Conservation (phyloP, 805 yeast genomes). For the Jamesozyma lodderae region DNA sequence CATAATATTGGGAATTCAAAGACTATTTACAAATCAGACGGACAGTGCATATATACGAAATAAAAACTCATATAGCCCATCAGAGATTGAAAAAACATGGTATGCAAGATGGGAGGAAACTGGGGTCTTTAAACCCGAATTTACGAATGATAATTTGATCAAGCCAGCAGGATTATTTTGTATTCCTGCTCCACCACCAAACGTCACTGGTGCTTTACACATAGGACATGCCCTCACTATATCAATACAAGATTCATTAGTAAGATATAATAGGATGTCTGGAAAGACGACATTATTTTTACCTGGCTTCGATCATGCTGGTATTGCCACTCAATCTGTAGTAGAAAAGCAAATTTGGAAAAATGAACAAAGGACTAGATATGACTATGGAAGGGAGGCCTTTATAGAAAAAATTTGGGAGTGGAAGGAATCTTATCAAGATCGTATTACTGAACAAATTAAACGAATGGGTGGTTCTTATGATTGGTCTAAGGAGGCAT, state of each 20-base stretch:
- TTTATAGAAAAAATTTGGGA: conserved; percentile 86
- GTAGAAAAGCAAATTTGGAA: conserved; percentile 93
- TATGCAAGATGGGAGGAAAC: conserved; percentile 89
- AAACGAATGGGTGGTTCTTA: conserved; percentile 87
- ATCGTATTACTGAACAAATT: conserved; percentile 72
- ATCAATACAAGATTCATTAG: conserved; percentile 83
- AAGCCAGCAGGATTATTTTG: conserved; percentile 76
- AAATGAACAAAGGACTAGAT: conserved; percentile 73
- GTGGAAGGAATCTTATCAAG: conserved; percentile 91
- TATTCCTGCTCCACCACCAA: conserved; percentile 97
- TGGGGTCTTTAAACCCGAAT: conserved; percentile 80
- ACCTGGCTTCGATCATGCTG: conserved; percentile 98
- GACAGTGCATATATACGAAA: no score
- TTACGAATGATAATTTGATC: conserved; percentile 55
- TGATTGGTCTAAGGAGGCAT: conserved; percentile 90
- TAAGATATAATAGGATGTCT: conserved; percentile 90
- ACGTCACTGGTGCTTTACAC: conserved; percentile 95
- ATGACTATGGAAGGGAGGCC: conserved; percentile 86
- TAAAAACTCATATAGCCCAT: conserved; percentile 87
- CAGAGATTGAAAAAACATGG: conserved; percentile 90
- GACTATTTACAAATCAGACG: no score
- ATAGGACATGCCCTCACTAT: conserved; percentile 96
- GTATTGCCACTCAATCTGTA: conserved; percentile 96
- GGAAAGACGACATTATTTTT: conserved; percentile 86
- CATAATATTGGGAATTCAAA: no score